phyloP scores from a whole-genome alignment of 768 basidiomycete species.

The Russula brevipes region DNA sequence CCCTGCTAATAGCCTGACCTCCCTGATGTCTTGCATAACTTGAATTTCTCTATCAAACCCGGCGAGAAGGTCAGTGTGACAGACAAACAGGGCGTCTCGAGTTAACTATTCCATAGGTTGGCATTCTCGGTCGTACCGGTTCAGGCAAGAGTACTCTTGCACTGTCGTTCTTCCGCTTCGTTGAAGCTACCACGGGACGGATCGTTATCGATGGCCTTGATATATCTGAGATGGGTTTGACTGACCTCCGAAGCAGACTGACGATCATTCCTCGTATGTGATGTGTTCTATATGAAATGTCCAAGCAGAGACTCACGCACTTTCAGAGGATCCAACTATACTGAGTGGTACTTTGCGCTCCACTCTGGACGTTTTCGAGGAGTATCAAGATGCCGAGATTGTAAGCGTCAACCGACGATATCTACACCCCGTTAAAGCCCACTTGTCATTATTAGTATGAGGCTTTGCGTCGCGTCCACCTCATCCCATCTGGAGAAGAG shows the following conservation, averaged over 20 bases:
- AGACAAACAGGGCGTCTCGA: not conserved
- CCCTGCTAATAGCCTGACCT: conserved; percentile 60
- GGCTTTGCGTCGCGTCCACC: conserved; percentile 76
- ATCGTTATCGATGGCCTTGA: conserved; percentile 77
- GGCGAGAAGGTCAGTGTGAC: conserved; percentile 63
- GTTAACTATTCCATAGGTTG: conserved; percentile 41
- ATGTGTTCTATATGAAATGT: not conserved
- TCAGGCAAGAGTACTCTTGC: conserved; percentile 77
- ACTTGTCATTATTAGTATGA: conserved; percentile 50
- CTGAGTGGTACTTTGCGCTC: conserved; percentile 77
- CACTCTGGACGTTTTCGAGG: conserved; percentile 79
- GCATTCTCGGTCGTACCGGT: conserved; percentile 64
- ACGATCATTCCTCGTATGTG: conserved; percentile 70
- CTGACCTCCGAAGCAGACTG: conserved; percentile 70
- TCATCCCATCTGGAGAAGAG: conserved; percentile 56
- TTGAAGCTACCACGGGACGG: conserved; percentile 74
- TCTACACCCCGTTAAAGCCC: not conserved
- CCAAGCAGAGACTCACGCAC: not conserved
- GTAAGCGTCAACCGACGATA: conserved; percentile 38
- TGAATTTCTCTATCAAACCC: conserved; percentile 68
- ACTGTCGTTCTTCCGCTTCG: conserved; percentile 82
- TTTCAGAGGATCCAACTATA: conserved; percentile 81
- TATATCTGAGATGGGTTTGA: conserved; percentile 72
- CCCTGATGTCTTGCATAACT: conserved; percentile 74
- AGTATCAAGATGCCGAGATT: conserved; percentile 80